Base-by-base conservation (phyloP, 23 red algal species). In the Gracilaria gracilis region DNA sequence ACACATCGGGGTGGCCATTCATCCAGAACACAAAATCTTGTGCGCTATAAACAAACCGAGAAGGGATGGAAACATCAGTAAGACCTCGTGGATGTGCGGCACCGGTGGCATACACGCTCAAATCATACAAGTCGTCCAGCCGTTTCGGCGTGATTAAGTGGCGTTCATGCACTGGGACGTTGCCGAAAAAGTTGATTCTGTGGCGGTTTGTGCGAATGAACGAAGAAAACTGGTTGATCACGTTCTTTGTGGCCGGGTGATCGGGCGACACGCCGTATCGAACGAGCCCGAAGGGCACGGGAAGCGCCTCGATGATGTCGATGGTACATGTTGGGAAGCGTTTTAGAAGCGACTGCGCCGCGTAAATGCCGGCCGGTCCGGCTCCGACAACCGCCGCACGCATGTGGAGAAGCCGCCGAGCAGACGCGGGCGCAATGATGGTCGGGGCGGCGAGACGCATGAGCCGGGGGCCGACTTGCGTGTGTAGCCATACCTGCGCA, bases 251-350 rank as follows among this genome's bases (percentile, higher is more conserved):
- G 57, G 92, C 89, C 5, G 80, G 93, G 67, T 98, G 96, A 49
- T 98, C 96, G 25, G 93, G 93, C 53, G 96, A 85, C 2, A 98
- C 93, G 42, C 96, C 96, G 55, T 95, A 98, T 7, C 96, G 96
- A 69, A 98, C 77, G 21, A 98, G 90, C 29, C 96, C 96, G 55
- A 98, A 98, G 8, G 96, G 96, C 20, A 79, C 78, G 15, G 96
- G 93, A 5, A 98, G 87, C 7, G 54, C 53, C 23, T 98, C 96
- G 31, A 98, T 49, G 32, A 98, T 2, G 44, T 96, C 94, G 13
- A 98, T 84, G 32, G 57, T 70, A 25, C 72, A 53, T 27, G 35
- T 46, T 15, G 88, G 89, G 34, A 79, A 85, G 34, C 83, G 83
- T 34, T 81, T 79, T 12, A 95, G 69, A 14, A 95, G 67, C 6